Evolutionary conservation across 2,329 filamentous ascomycete genomes (phyloP), one percentile per base, ranked within the genome.

Genomic region (Pseudogymnoascus sp.): DNA sequence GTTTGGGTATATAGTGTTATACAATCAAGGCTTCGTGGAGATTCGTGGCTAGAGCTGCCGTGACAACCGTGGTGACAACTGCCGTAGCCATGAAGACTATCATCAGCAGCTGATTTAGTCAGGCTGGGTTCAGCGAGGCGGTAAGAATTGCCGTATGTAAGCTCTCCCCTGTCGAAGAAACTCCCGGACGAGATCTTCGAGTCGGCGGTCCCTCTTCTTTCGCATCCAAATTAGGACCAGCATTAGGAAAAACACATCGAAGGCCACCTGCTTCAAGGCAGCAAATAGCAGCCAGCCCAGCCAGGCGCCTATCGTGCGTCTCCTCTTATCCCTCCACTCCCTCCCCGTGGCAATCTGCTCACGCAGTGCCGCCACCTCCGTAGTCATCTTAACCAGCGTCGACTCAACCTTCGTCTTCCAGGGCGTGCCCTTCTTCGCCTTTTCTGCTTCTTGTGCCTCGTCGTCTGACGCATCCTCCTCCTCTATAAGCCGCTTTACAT

Each of bases 351-450:
- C 88, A 66, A 97, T 88, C 71, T 97, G 92, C 74, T 99, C 94
- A 36, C 94, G 83, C 64, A 97, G 75, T 0, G 94, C 94, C 1
- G 94, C 92, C 33, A 99, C 85, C 75, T 99, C 94, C 14, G 91
- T 89, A 4, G 92, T 96, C 76, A 97, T 86, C 68, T 91, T 90
- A 61, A 93, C 90, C 61, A 97, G 80, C 20, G 91, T 90, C 43
- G 86, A 83, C 75, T 97, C 93, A 64, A 97, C 87, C 67, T 89
- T 86, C 63, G 83, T 86, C 59, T 89, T 86, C 90, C 91, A 96
- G 69, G 84, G 85, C 63, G 77, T 72, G 43, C 75, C 75, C 47
- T 75, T 71, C 20, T 75, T 71, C 20, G 74, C 69, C 14, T 72
- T 71, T 0, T 74, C 75, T 8, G 73, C 73, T n/a, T 69, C 70